phyloP scores from a whole-genome alignment of 208 protist species.

The Porcisia deanei region DNA sequence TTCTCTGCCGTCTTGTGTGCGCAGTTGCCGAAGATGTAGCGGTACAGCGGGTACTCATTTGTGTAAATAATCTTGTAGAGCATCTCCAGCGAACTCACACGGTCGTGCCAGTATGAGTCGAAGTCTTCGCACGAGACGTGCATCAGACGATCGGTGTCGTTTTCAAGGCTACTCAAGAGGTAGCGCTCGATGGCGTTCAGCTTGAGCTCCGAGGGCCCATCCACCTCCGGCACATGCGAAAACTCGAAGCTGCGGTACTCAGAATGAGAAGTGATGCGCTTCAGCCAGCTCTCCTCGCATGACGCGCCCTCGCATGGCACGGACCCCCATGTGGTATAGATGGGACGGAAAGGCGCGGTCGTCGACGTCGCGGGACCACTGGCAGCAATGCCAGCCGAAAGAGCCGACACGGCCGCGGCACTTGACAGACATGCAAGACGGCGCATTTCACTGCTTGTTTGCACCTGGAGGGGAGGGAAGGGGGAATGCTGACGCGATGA shows the following conservation, averaged over 20 bases:
- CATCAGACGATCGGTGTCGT: conserved; percentile 83
- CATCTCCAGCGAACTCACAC: conserved; percentile 71
- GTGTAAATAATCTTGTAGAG: conserved; percentile 77
- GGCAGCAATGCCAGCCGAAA: conserved; percentile 21
- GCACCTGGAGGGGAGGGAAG: not conserved
- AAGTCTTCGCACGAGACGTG: conserved; percentile 83
- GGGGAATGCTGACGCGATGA: not conserved
- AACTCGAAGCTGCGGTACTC: conserved; percentile 89
- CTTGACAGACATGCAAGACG: conserved; percentile 28
- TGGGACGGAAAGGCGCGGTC: conserved; percentile 36
- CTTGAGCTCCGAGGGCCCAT: conserved; percentile 41
- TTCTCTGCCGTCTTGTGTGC: conserved; percentile 59
- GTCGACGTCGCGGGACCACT: conserved; percentile 12
- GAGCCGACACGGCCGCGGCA: conserved; percentile 8
- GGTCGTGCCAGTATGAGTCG: conserved; percentile 90
- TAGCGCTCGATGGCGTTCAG: conserved; percentile 75
- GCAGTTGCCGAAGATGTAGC: conserved; percentile 81
- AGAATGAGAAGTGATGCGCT: conserved; percentile 72
- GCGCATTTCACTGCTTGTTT: conserved; percentile 28
- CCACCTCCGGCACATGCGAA: conserved; percentile 77
- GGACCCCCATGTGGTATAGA: conserved; percentile 87
- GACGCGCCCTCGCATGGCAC: conserved; percentile 63
- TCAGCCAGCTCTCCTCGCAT: conserved; percentile 68
- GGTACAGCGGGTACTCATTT: conserved; percentile 53
- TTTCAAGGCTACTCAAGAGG: conserved; percentile 80